Percentiles rank a stretch among this genome's conserved stretches.
Conservation (phyloP, 306 rosid species). For the Rubus idaeus region DNA sequence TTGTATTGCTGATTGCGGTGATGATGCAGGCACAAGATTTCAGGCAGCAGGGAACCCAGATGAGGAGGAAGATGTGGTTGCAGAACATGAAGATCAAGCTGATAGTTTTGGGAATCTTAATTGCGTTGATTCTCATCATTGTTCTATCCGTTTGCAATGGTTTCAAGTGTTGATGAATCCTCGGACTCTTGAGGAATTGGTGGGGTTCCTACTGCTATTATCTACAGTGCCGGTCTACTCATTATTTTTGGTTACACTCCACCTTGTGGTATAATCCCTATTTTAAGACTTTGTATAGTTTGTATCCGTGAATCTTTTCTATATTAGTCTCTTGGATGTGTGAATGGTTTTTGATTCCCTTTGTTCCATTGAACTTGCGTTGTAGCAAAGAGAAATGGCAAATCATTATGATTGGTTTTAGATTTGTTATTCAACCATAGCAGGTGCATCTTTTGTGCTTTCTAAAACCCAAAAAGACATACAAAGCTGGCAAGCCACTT, state of each 20-base stretch:
- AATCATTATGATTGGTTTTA: slow-evolving; percentile 7
- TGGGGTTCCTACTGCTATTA: slow-evolving; percentile 7
- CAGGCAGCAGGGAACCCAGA: slow-evolving; percentile 87
- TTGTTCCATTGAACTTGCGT: slow-evolving; percentile 12
- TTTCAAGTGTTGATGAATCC: slow-evolving; percentile 58
- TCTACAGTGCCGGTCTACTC: slow-evolving; percentile 1
- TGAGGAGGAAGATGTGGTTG: slow-evolving; percentile 93
- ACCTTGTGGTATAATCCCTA: slow-evolving; percentile 21
- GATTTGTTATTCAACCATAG: background rate
- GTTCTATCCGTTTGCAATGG: slow-evolving; percentile 73
- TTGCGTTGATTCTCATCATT: slow-evolving; percentile 69
- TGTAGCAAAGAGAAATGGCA: slow-evolving; percentile 9
- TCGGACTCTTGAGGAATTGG: slow-evolving; percentile 13
- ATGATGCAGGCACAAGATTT: slow-evolving; percentile 82
- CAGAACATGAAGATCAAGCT: slow-evolving; percentile 93
- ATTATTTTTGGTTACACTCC: slow-evolving; percentile 33
- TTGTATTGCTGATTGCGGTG: slow-evolving; percentile 10
- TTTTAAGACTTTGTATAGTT: slow-evolving; percentile 56
- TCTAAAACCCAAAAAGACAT: background rate
- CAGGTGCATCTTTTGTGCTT: background rate
- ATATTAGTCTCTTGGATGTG: slow-evolving; percentile 22
- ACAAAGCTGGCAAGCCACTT: too few species aligned
- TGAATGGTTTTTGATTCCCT: slow-evolving; percentile 15
- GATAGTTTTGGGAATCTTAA: slow-evolving; percentile 70
- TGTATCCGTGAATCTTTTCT: slow-evolving; percentile 23